These are phyloP conservation scores for Alternaria infectoria DNA, from an alignment of 2,329 filamentous ascomycete species.

Conservation along the genomic window DNA sequence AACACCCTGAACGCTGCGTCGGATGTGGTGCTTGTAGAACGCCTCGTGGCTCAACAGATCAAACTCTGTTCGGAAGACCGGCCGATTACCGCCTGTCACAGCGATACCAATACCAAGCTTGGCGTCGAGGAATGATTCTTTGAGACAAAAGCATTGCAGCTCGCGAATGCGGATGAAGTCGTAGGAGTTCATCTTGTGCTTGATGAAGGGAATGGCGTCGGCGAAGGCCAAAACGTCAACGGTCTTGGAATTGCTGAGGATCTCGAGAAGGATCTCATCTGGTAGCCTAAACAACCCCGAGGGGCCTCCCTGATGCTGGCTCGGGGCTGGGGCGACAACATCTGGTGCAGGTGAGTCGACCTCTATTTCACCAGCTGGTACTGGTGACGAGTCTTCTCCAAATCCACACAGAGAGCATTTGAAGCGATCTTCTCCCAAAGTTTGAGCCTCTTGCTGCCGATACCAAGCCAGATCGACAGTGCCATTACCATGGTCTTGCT, in stretches of 20 bases:
- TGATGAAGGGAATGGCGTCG: constrained; percentile 47
- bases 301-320: not conserved
- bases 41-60: constrained; percentile 56
- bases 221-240: constrained; percentile 49
- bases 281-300: constrained; percentile 43
- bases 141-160: constrained; percentile 57
- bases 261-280: constrained; percentile 50
- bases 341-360: not conserved
- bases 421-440: not conserved
- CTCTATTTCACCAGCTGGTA: not conserved
- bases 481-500: constrained; percentile 47
- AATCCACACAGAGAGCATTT: not conserved
- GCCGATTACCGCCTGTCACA: constrained; percentile 20
- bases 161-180: constrained; percentile 48
- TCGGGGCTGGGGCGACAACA: not conserved
- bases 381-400: not conserved
- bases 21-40: constrained; percentile 46
- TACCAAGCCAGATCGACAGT: constrained; percentile 31
- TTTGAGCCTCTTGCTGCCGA: not conserved
- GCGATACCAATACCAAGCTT: constrained; percentile 56
- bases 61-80: constrained; percentile 56
- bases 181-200: constrained; percentile 43
- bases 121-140: constrained; percentile 47
- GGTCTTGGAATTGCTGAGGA: constrained; percentile 29
- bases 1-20: constrained; percentile 53